Evolutionary conservation across 169 alveolate genomes (phyloP).

Genomic region (Cryptosporidium canis): DNA sequence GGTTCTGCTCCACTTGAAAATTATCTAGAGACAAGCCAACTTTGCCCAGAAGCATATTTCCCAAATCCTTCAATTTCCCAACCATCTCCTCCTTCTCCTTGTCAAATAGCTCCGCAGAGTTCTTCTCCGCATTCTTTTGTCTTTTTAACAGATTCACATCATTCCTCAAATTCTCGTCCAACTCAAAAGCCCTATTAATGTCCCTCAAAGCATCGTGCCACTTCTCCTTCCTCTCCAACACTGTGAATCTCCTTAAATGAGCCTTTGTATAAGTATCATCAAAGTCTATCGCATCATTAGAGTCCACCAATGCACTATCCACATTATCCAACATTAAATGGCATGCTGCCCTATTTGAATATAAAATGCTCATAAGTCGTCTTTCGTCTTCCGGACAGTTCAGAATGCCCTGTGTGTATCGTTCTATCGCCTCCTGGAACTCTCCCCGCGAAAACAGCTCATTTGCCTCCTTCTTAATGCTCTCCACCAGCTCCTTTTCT

Average conservation of each 20-base stretch:
- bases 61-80: slow-evolving; percentile 92
- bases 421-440: slow-evolving; percentile 29
- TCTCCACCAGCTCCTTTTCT: slow-evolving; percentile 46
- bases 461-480: slow-evolving; percentile 53
- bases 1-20: slow-evolving; percentile 91
- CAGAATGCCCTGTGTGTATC: slow-evolving; percentile 57
- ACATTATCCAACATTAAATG: slow-evolving; percentile 79
- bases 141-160: slow-evolving; percentile 13
- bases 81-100: slow-evolving; percentile 92
- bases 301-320: slow-evolving; percentile 82
- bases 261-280: slow-evolving; percentile 81
- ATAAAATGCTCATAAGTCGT: slow-evolving; percentile 76
- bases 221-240: slow-evolving; percentile 84
- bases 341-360: slow-evolving; percentile 87
- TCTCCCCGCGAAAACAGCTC: slow-evolving; percentile 42
- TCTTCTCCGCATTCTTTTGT: slow-evolving; percentile 48
- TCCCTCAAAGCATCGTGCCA: slow-evolving; percentile 88
- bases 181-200: slow-evolving; percentile 84
- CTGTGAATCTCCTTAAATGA: slow-evolving; percentile 85
- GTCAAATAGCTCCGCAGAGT: slow-evolving; percentile 85
- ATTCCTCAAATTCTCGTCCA: slow-evolving; percentile 77
- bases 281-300: slow-evolving; percentile 80
- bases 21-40: slow-evolving; percentile 93
- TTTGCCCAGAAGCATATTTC: slow-evolving; percentile 92
- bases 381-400: slow-evolving; percentile 74